These are phyloP conservation scores for Saturnispora saitoi DNA, from an alignment of 805 yeast species.

Conservation along the genomic window DNA sequence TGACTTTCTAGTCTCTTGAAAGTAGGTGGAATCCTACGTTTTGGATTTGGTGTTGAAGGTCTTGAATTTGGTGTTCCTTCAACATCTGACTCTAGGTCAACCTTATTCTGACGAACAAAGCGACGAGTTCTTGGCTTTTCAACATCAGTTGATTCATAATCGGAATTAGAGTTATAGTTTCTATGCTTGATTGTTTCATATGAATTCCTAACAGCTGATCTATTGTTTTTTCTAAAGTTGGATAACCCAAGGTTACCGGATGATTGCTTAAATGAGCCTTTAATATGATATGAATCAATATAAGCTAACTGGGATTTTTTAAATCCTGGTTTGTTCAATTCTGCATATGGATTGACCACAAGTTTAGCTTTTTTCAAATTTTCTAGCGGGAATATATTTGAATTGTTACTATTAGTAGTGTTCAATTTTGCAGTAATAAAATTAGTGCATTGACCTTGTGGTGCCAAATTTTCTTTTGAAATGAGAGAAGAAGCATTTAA, in stretches of 20 bases:
- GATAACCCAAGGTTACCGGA: conserved; percentile 5
- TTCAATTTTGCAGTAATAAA: not conserved
- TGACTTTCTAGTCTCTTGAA: conserved; percentile 23
- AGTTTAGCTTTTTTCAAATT: conserved; percentile 36
- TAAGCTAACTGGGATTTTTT: conserved; percentile 44
- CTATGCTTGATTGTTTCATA: conserved; percentile 5
- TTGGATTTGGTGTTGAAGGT: conserved; percentile 26
- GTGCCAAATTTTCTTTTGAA: conserved; percentile 1
- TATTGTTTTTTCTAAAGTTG: conserved; percentile 1
- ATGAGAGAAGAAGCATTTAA: not conserved
- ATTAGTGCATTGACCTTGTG: not conserved
- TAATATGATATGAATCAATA: conserved; percentile 41
- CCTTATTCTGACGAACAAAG: conserved; percentile 28
- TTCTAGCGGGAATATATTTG: conserved; percentile 37
- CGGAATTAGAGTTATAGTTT: conserved; percentile 23
- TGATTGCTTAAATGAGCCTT: conserved; percentile 11
- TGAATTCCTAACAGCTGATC: conserved; percentile 4
- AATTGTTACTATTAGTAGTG: not conserved
- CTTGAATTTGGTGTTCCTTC: conserved; percentile 21
- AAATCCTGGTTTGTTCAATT: conserved; percentile 34
- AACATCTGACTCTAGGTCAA: conserved; percentile 25
- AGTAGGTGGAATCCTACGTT: conserved; percentile 1
- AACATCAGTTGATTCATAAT: conserved; percentile 28
- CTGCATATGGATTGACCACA: conserved; percentile 44
- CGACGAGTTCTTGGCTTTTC: conserved; percentile 58